Base-by-base conservation (phyloP, 139 green algal genomes). In the Chlamydomonas asymmetrica region DNA sequence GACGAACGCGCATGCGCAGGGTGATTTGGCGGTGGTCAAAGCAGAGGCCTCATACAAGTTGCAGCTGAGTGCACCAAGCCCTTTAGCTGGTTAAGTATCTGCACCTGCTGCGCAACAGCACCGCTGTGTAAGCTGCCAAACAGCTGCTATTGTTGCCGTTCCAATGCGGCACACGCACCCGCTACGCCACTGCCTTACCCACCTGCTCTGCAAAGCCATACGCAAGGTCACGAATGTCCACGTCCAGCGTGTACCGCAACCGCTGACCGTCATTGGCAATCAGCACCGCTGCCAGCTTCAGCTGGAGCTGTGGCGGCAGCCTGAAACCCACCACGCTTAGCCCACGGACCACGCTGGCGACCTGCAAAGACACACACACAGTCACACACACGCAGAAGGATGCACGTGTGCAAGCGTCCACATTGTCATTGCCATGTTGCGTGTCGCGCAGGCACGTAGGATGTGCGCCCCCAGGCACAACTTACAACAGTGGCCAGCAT, bases 321-420 rank as follows among this genome's bases (percentile, higher is more conserved):
- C 56, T 40, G 56, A 68, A 45, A 29, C 60, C 40, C 31, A 60
- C 56, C 1, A 20, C 40, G 57, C 39, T 61, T 57, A 76, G 54
- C 32, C 70, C 70, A 31, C 70, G 70, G 31, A 76, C 56, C 70
- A 76, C 70, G 39, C 67, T 76, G 39, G 56, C 70, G 18, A 67
- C 23, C 70, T 76, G 57, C n/a, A n/a, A n/a, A n/a, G n/a, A n/a
- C n/a, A n/a, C n/a, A n/a, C n/a, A n/a, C n/a, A n/a, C n/a, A n/a
- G n/a, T n/a, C n/a, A n/a, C n/a, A n/a, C n/a, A n/a, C n/a, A n/a
- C n/a, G n/a, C n/a, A n/a, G n/a, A n/a, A n/a, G n/a, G n/a, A n/a
- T n/a, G n/a, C n/a, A n/a, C n/a, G n/a, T n/a, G n/a, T n/a, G n/a
- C n/a, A n/a, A n/a, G n/a, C n/a, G n/a, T n/a, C n/a, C n/a, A n/a